Percentiles rank a stretch among this genome's conserved stretches.
phyloP scores from a whole-genome alignment of 2,329 filamentous ascomycete species.

The Colletotrichum horii region DNA sequence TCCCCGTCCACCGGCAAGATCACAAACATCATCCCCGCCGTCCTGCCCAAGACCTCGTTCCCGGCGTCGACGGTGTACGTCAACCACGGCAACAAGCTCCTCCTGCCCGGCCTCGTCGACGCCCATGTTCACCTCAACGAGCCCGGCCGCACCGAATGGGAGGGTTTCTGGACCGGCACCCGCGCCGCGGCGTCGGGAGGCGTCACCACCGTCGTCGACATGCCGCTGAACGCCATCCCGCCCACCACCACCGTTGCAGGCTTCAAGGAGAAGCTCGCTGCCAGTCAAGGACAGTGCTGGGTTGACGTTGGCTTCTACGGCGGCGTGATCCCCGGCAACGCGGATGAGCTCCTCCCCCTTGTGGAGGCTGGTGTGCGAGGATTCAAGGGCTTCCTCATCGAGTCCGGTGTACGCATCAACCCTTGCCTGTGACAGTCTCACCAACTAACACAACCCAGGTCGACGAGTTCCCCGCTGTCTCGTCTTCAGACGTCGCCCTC shows the following conservation, averaged over 20 bases:
- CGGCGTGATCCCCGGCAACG: conserved; percentile 90
- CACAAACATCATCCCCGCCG: conserved; percentile 71
- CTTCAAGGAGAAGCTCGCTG: conserved; percentile 83
- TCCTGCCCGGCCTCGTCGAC: conserved; percentile 92
- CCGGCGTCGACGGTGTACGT: conserved; percentile 74
- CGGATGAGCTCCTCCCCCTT: conserved; percentile 76
- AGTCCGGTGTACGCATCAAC: conserved; percentile 76
- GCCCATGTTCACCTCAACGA: conserved; percentile 98
- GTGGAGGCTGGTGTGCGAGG: conserved; percentile 87
- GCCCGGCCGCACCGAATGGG: conserved; percentile 96
- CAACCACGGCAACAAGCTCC: conserved; percentile 83
- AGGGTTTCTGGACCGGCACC: conserved; percentile 95
- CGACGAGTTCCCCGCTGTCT: conserved; percentile 95
- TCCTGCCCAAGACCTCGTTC: conserved; percentile 80
- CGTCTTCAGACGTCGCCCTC: conserved; percentile 75
- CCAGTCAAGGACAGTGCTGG: conserved; percentile 90
- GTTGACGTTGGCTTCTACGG: conserved; percentile 99
- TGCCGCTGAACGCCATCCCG: conserved; percentile 96
- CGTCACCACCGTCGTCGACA: conserved; percentile 95
- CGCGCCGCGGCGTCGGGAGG: conserved; percentile 93
- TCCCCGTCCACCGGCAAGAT: conserved; percentile 86
- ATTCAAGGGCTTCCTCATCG: conserved; percentile 97
- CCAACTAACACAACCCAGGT: conserved; percentile 60
- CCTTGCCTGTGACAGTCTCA: not conserved
- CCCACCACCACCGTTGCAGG: conserved; percentile 89